Percentiles rank a stretch among this genome's conserved stretches.
Evolutionary conservation across 306 rosid genomes (phyloP).

Genomic region (Lathyrus tuberosus): DNA sequence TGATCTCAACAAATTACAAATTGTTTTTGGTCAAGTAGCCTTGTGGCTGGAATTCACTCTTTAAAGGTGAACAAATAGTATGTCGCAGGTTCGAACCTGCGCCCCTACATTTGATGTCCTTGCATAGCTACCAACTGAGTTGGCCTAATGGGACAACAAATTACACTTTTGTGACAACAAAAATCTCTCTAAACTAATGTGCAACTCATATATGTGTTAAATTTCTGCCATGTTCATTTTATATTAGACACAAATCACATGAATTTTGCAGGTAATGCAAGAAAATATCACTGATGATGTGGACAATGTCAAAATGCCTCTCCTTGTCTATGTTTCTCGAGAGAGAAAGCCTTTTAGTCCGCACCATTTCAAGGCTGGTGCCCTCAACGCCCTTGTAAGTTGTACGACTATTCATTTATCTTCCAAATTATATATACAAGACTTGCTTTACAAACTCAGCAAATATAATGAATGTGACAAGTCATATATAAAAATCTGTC

Average conservation of each 20-base stretch:
- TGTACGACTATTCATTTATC: slow-evolving; percentile 39
- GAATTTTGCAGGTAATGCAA: slow-evolving; percentile 47
- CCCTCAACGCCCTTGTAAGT: slow-evolving; percentile 70
- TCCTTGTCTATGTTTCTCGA: slow-evolving; percentile 62
- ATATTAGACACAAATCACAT: background rate
- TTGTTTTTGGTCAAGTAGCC: too few relatives aligned
- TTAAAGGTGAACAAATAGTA: too few relatives aligned
- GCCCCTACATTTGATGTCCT: too few relatives aligned
- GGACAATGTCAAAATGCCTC: slow-evolving; percentile 50
- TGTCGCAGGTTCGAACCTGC: too few relatives aligned
- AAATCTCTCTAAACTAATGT: slow-evolving; percentile 1
- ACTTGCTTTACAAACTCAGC: slow-evolving; percentile 18
- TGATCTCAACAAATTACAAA: slow-evolving; percentile 9
- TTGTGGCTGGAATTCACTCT: too few relatives aligned
- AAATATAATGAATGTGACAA: slow-evolving; percentile 11
- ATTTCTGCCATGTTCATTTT: background rate
- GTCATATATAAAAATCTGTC: slow-evolving; percentile 30
- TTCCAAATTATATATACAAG: slow-evolving; percentile 18
- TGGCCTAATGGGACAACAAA: background rate
- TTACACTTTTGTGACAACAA: background rate
- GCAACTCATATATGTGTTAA: background rate
- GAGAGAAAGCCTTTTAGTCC: slow-evolving; percentile 56
- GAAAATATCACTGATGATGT: slow-evolving; percentile 28
- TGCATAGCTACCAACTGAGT: too few relatives aligned
- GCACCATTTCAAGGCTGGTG: slow-evolving; percentile 81